Evolutionary conservation across 768 basidiomycete genomes (phyloP).

Genomic region (Auriscalpium orientale): DNA sequence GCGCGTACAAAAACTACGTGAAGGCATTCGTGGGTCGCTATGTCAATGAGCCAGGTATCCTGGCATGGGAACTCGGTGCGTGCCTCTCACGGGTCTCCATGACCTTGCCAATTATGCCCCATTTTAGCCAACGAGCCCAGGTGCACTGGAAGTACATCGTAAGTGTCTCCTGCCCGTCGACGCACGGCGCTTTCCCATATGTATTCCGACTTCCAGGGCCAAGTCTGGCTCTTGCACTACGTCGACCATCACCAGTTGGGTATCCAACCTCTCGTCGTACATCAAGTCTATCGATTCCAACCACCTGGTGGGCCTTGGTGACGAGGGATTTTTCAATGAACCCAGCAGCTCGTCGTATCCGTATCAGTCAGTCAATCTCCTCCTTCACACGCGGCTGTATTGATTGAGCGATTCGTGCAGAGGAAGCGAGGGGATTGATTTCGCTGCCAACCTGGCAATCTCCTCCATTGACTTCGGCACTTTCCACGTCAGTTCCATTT

Average conservation of each 20-base stretch:
- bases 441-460: conserved; percentile 50
- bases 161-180: too few relatives aligned
- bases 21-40: conserved; percentile 30
- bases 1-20: conserved; percentile 34
- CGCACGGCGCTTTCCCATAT: too few relatives aligned
- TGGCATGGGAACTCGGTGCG: conserved; percentile 43
- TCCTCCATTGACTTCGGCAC: conserved; percentile 59
- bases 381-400: too few relatives aligned
- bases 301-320: conserved; percentile 56
- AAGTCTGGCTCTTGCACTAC: conserved; percentile 41
- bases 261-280: conserved; percentile 45
- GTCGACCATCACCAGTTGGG: conserved; percentile 48
- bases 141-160: conserved; percentile 24
- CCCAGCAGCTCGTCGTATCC: conserved; percentile 40
- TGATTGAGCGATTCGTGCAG: conserved; percentile 19
- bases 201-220: conserved; percentile 1
- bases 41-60: conserved; percentile 47
- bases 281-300: conserved; percentile 61
- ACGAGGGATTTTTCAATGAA: conserved; percentile 59
- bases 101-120: background rate
- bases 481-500: conserved; percentile 30
- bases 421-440: conserved; percentile 53
- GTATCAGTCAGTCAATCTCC: conserved; percentile 39
- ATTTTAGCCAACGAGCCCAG: conserved; percentile 25
- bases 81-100: background rate